These are phyloP conservation scores for Tetragonia tetragonoides DNA, from an alignment of 148 eudicot species.

Conservation along the genomic window DNA sequence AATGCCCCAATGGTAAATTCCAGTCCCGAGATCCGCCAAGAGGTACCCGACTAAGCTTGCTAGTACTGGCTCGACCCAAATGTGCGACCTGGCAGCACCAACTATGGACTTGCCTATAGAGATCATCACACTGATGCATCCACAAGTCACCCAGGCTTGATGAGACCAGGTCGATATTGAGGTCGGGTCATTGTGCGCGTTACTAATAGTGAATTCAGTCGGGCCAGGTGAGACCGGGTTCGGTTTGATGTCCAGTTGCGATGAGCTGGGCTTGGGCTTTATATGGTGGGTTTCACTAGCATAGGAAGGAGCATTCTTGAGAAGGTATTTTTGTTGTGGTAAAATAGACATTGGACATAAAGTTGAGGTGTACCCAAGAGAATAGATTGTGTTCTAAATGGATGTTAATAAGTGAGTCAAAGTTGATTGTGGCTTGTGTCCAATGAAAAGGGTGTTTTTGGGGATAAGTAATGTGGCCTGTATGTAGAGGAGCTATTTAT, in stretches of 20 bases:
- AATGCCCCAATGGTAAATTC: constrained; percentile 88
- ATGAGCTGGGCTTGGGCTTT: constrained; percentile 13
- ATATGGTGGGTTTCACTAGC: constrained; percentile 17
- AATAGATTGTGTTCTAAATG: neutral
- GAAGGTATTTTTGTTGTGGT: constrained; percentile 41
- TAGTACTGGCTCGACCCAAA: constrained; percentile 49
- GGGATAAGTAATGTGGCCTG: constrained; percentile 2
- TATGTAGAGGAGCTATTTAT: neutral
- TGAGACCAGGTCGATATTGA: constrained; percentile 70
- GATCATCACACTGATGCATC: constrained; percentile 57
- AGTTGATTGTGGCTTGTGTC: constrained; percentile 15
- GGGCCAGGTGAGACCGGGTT: neutral
- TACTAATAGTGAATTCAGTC: neutral
- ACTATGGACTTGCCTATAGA: constrained; percentile 52
- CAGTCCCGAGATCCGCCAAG: constrained; percentile 77
- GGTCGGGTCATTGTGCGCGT: constrained; percentile 42
- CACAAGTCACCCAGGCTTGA: constrained; percentile 66
- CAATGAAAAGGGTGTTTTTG: neutral
- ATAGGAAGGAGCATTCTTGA: constrained; percentile 17
- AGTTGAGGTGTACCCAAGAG: neutral
- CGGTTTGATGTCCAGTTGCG: constrained; percentile 19
- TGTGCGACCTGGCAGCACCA: constrained; percentile 34
- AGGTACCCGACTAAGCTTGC: constrained; percentile 63
- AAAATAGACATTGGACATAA: constrained; percentile 45
- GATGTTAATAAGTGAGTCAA: neutral